phyloP scores from a whole-genome alignment of 768 basidiomycete genomes.

The Trametopsis cervina region DNA sequence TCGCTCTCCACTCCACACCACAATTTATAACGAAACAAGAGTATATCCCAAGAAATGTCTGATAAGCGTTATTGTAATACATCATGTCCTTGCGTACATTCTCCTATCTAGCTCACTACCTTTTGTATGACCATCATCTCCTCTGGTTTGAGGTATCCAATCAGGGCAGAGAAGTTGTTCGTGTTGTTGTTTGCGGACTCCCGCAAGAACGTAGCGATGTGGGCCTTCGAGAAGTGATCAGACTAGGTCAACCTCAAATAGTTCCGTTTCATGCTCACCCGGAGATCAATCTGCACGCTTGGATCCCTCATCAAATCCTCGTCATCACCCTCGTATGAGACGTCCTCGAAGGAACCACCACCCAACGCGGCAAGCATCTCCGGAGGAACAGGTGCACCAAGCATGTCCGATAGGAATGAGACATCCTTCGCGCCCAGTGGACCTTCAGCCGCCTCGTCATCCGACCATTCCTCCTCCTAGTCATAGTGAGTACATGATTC shows the following conservation, averaged over 20 bases:
- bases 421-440: slow-evolving; percentile 68
- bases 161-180: slow-evolving; percentile 52
- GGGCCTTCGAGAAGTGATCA: slow-evolving; percentile 36
- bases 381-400: slow-evolving; percentile 63
- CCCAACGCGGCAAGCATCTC: slow-evolving; percentile 51
- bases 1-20: too few species aligned
- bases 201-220: slow-evolving; percentile 62
- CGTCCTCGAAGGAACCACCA: slow-evolving; percentile 47
- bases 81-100: too few species aligned
- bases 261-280: slow-evolving; percentile 29
- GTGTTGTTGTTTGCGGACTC: slow-evolving; percentile 61
- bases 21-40: too few species aligned
- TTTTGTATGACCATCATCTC: slow-evolving; percentile 62
- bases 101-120: slow-evolving; percentile 26
- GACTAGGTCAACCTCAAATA: background rate
- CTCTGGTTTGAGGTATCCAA: slow-evolving; percentile 62
- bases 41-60: background rate
- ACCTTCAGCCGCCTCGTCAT: slow-evolving; percentile 67
- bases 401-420: slow-evolving; percentile 77
- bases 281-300: slow-evolving; percentile 80
- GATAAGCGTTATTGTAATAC: too few species aligned
- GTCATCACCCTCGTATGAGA: slow-evolving; percentile 69
- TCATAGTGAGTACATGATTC: too few species aligned
- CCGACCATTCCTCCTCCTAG: slow-evolving; percentile 90
- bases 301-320: slow-evolving; percentile 87